Conservation (phyloP, 129 eudicot genomes). For the Centrapalus pauciflorus region DNA sequence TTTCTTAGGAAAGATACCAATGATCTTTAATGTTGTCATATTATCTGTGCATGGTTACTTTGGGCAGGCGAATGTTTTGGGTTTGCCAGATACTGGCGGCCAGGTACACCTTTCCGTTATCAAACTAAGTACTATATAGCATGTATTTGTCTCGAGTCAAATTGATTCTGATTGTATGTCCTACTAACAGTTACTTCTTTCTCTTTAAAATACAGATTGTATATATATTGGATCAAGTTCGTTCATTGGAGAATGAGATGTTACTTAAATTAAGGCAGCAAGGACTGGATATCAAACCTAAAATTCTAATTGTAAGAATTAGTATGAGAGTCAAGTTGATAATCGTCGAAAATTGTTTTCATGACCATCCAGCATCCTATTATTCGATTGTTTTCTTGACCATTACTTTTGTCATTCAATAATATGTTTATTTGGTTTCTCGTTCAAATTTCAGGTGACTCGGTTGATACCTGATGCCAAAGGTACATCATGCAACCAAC, state of each 20-base stretch:
- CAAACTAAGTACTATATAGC: background rate
- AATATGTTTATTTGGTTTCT: background rate
- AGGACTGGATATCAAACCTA: constrained; percentile 78
- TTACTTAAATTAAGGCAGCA: constrained; percentile 66
- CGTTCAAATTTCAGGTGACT: constrained; percentile 49
- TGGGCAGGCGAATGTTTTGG: constrained; percentile 97
- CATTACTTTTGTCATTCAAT: background rate
- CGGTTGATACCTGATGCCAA: constrained; percentile 90
- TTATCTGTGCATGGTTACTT: constrained; percentile 91
- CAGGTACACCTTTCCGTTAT: constrained; percentile 48
- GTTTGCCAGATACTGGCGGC: constrained; percentile 99
- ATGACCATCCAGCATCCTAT: background rate
- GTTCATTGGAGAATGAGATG: constrained; percentile 94
- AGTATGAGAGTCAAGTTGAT: background rate
- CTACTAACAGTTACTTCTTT: background rate
- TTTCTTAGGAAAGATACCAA: constrained; percentile 87
- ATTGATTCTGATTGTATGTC: background rate
- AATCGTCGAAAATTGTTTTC: background rate
- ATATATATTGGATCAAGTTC: constrained; percentile 96
- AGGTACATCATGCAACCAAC: constrained; percentile 97
- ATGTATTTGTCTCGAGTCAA: no score
- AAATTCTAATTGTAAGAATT: constrained; percentile 68
- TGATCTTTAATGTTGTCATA: constrained; percentile 93
- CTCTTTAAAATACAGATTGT: constrained; percentile 51
- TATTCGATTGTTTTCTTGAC: background rate